phyloP scores from a whole-genome alignment of 441 rosid species.

The Adansonia gregorii region DNA sequence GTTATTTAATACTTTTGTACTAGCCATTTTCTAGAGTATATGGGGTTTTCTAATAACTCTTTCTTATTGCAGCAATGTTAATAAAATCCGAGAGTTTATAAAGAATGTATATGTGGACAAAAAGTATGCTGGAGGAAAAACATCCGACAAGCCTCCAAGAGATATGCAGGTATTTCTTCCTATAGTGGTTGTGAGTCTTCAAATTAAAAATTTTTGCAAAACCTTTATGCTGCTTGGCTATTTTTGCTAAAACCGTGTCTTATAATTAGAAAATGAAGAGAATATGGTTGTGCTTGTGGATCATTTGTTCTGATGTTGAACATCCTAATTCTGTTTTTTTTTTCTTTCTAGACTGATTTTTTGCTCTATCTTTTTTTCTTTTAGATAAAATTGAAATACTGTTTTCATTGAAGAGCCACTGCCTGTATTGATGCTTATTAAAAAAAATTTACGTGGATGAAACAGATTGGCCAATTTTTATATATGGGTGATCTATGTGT shows the following conservation, averaged over 20 bases:
- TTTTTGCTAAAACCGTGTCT: background rate
- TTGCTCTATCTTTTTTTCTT: slow-evolving; percentile 6
- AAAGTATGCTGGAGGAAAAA: slow-evolving; percentile 74
- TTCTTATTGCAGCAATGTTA: slow-evolving; percentile 64
- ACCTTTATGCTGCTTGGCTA: slow-evolving; percentile 11
- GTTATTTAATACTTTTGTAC: slow-evolving; percentile 31
- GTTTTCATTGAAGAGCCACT: background rate
- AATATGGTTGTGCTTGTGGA: slow-evolving; percentile 9
- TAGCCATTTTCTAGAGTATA: slow-evolving; percentile 16
- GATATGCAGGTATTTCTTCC: slow-evolving; percentile 67
- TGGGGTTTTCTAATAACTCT: slow-evolving; percentile 21
- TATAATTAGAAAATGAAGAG: slow-evolving; percentile 20
- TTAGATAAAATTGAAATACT: background rate
- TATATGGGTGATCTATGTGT: slow-evolving; percentile 17
- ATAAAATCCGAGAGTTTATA: slow-evolving; percentile 83
- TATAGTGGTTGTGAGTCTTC: background rate
- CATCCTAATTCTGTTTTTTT: background rate
- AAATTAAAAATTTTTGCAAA: slow-evolving; percentile 1
- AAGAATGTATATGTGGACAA: slow-evolving; percentile 77
- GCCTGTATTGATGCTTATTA: background rate
- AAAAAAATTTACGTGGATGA: background rate
- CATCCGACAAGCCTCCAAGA: slow-evolving; percentile 69
- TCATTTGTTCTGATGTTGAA: background rate
- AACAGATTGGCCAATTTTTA: background rate
- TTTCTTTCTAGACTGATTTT: background rate